Conservation (phyloP, 768 basidiomycete genomes). For the Collybia sp. region DNA sequence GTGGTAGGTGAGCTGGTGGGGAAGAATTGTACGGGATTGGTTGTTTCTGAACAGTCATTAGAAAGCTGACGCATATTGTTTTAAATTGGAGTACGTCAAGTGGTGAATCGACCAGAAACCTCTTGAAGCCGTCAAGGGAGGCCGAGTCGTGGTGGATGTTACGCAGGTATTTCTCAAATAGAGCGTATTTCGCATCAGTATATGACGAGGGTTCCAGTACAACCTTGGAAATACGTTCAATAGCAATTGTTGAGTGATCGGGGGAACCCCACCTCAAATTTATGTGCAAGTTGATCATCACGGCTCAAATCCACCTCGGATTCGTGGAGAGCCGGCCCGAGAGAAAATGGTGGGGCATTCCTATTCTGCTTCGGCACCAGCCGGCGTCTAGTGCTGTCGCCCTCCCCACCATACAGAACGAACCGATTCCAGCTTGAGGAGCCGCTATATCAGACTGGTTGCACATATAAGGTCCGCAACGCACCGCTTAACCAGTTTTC, state of each 20-base stretch:
- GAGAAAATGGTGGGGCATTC: too few relatives aligned
- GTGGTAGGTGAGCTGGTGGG: slow-evolving; percentile 58
- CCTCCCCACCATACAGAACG: slow-evolving; percentile 41
- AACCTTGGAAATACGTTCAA: slow-evolving; percentile 38
- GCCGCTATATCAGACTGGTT: too few relatives aligned
- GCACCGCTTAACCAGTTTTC: slow-evolving; percentile 71
- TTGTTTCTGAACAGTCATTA: slow-evolving; percentile 34
- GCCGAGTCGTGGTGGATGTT: slow-evolving; percentile 70
- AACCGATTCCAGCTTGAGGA: slow-evolving; percentile 66
- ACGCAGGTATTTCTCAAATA: slow-evolving; percentile 75
- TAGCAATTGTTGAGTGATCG: too few relatives aligned
- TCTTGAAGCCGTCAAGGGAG: slow-evolving; percentile 46
- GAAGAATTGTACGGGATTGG: slow-evolving; percentile 50
- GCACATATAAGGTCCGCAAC: slow-evolving; percentile 2
- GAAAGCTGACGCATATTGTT: not conserved
- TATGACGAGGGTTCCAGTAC: slow-evolving; percentile 72
- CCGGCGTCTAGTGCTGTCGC: slow-evolving; percentile 12
- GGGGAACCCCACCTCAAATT: too few relatives aligned
- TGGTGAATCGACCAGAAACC: slow-evolving; percentile 80
- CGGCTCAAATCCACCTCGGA: too few relatives aligned
- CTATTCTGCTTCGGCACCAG: too few relatives aligned
- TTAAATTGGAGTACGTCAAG: slow-evolving; percentile 40
- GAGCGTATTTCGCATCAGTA: slow-evolving; percentile 73
- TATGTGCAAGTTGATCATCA: too few relatives aligned
- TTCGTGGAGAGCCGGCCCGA: too few relatives aligned